Conservation (phyloP, 2,329 filamentous ascomycete species). For the Ophiostoma ulmi region DNA sequence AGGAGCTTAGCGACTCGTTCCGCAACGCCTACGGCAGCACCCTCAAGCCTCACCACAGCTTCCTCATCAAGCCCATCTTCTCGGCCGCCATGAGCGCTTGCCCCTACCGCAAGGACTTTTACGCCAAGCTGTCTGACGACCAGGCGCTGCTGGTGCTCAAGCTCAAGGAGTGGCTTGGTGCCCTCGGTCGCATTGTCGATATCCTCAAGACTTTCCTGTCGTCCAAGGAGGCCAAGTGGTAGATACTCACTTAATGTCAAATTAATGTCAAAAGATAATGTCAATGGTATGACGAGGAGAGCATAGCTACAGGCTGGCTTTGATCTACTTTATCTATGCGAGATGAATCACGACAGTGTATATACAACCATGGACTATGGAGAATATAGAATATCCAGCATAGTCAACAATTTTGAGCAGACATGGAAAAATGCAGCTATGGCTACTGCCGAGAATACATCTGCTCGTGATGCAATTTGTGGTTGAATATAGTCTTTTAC, state of each 20-base stretch:
- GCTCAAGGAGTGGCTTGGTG: conserved; percentile 66
- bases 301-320: background rate
- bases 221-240: conserved; percentile 56
- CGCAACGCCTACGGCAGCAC: conserved; percentile 76
- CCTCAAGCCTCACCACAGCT: conserved; percentile 86
- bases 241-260: conserved; percentile 24
- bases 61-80: conserved; percentile 88
- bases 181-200: conserved; percentile 70
- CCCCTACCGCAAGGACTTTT: conserved; percentile 92
- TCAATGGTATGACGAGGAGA: background rate
- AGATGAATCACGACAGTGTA: conserved; percentile 8
- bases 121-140: conserved; percentile 73
- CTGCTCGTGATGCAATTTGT: background rate
- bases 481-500: background rate
- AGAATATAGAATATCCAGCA: background rate
- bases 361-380: conserved; percentile 1
- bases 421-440: background rate
- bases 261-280: background rate
- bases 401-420: background rate
- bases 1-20: conserved; percentile 86
- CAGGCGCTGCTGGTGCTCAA: conserved; percentile 57
- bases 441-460: background rate
- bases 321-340: background rate
- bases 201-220: conserved; percentile 62
- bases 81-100: conserved; percentile 86